Conservation (phyloP, 305 asterid species). For the Withania somnifera region DNA sequence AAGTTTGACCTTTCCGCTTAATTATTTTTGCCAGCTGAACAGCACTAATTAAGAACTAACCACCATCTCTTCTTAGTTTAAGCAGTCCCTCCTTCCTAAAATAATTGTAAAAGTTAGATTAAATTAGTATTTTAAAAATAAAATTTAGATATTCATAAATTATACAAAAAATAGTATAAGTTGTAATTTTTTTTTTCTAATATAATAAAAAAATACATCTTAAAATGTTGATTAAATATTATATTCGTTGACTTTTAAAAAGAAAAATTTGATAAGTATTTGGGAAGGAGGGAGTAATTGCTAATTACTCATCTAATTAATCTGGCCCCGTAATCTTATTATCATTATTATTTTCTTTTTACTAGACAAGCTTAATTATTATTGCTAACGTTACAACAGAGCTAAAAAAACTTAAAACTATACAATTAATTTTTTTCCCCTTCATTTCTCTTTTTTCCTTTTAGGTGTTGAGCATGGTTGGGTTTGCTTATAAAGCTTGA, state of each 20-base stretch:
- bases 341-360: not conserved
- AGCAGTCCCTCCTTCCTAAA: no score
- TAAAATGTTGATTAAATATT: no score
- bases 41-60: slow-evolving; percentile 7
- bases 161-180: no score
- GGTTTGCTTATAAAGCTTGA: not conserved
- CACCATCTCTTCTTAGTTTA: not conserved
- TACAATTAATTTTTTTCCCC: not conserved
- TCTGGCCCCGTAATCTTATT: not conserved
- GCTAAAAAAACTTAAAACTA: not conserved
- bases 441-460: not conserved
- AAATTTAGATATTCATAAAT: no score
- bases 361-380: not conserved
- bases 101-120: no score
- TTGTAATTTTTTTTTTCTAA: no score
- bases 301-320: not conserved
- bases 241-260: no score
- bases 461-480: not conserved
- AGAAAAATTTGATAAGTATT: no score
- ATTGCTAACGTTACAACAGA: not conserved
- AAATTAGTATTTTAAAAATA: no score
- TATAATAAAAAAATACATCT: no score
- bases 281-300: no score
- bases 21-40: slow-evolving; percentile 18
- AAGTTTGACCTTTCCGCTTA: slow-evolving; percentile 12